Percentiles rank a stretch among this genome's conserved stretches.
Evolutionary conservation across 2,329 filamentous ascomycete species (phyloP).

Genomic region (Fusarium sp.): DNA sequence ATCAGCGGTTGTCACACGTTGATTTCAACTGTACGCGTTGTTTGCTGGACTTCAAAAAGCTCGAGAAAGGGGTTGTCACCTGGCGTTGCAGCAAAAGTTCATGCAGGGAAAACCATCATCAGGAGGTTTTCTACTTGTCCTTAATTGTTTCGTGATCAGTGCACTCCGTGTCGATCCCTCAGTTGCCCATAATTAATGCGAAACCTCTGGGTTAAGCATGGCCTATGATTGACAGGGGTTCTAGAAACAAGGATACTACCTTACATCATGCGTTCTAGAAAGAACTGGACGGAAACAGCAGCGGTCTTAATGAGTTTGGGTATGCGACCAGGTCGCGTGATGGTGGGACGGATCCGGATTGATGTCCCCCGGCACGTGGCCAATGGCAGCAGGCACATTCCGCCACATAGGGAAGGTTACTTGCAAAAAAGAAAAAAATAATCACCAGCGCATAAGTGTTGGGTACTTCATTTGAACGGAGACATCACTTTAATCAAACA

Average conservation of each 20-base stretch:
- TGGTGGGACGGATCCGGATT: neutral
- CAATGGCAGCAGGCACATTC: slow-evolving; percentile 1
- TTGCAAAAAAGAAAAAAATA: neutral
- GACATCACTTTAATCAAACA: fast-evolving
- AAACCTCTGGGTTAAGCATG: neutral
- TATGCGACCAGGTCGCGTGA: neutral
- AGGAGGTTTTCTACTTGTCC: neutral
- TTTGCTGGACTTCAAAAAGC: neutral
- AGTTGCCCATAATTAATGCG: neutral
- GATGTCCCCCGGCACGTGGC: neutral
- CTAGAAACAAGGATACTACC: neutral
- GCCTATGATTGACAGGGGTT: neutral
- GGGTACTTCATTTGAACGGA: neutral
- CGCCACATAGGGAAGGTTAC: neutral
- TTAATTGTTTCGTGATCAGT: neutral
- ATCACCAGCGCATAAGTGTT: neutral
- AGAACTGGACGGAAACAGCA: neutral
- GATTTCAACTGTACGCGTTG: neutral
- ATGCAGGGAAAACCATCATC: neutral
- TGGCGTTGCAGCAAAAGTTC: neutral
- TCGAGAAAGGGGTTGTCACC: neutral
- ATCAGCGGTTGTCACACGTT: neutral
- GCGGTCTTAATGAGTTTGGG: neutral
- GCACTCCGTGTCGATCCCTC: neutral
- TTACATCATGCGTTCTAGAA: neutral